Conservation (phyloP, 2,329 filamentous ascomycete species). For the Alternaria gaisen region DNA sequence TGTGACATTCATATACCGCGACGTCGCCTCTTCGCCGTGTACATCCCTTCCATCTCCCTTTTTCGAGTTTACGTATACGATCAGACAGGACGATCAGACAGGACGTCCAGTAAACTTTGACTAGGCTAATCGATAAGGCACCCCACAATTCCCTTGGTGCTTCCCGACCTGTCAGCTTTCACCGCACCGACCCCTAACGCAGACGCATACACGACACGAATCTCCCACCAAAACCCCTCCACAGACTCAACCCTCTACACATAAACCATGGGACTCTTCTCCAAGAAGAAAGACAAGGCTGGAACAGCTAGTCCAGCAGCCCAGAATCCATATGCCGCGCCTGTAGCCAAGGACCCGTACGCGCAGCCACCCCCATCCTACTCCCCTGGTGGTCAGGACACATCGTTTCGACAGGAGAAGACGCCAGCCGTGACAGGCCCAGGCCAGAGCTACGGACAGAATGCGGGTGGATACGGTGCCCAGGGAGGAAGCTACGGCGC, state of each 20-base stretch:
- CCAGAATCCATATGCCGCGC: slow-evolving; percentile 57
- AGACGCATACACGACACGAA: background rate
- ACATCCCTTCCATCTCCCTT: background rate
- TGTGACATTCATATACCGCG: slow-evolving; percentile 16
- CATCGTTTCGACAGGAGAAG: slow-evolving; percentile 54
- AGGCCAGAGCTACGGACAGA: slow-evolving; percentile 53
- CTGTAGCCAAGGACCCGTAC: slow-evolving; percentile 62
- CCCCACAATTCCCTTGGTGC: slow-evolving; percentile 28
- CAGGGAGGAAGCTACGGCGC: slow-evolving; percentile 44
- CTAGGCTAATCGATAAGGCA: slow-evolving; percentile 25
- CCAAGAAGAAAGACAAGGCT: slow-evolving; percentile 63
- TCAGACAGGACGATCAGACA: background rate
- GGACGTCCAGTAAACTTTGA: background rate
- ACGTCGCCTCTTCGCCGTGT: background rate
- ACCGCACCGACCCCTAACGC: background rate
- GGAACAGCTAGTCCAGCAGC: slow-evolving; percentile 60
- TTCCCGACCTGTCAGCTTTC: slow-evolving; percentile 8
- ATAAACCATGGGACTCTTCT: slow-evolving; percentile 58
- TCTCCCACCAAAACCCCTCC: background rate
- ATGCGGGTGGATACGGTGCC: slow-evolving; percentile 32
- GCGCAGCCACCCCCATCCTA: slow-evolving; percentile 55
- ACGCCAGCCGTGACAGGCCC: slow-evolving; percentile 53
- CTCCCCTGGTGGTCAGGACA: slow-evolving; percentile 44
- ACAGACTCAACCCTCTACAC: slow-evolving; percentile 1
- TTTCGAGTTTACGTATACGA: background rate